A percentile compares a stretch with the other conserved stretches of the same genome.
Conservation (phyloP, 1,284 basidiomycete species). For the Limonomyces culmigenus region DNA sequence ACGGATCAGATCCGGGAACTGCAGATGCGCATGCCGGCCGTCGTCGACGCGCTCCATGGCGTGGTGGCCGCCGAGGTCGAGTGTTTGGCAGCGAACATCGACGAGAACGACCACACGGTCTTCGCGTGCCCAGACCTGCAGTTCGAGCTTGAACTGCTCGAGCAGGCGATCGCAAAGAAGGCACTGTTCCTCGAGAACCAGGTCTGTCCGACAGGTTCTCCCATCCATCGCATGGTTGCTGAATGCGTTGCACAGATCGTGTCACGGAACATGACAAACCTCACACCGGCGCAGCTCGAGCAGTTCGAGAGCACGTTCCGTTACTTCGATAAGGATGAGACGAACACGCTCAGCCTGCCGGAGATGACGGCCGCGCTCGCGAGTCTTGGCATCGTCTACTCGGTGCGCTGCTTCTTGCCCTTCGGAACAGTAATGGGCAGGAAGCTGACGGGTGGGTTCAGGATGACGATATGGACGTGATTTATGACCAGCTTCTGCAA, state of each 20-base stretch:
- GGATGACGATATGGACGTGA: slow-evolving; percentile 79
- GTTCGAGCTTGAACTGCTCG: slow-evolving; percentile 78
- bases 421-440: neutral
- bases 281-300: slow-evolving; percentile 91
- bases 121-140: slow-evolving; percentile 82
- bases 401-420: slow-evolving; percentile 28
- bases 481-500: slow-evolving; percentile 70
- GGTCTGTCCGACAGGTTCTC: slow-evolving; percentile 21
- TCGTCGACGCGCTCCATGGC: slow-evolving; percentile 35
- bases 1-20: slow-evolving; percentile 35
- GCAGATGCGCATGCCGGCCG: slow-evolving; percentile 43
- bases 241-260: slow-evolving; percentile 35
- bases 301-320: slow-evolving; percentile 97
- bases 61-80: slow-evolving; percentile 55
- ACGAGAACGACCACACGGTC: slow-evolving; percentile 94
- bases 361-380: slow-evolving; percentile 91
- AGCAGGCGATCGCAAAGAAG: slow-evolving; percentile 76
- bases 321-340: slow-evolving; percentile 90
- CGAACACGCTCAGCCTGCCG: slow-evolving; percentile 71
- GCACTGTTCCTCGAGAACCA: slow-evolving; percentile 94
- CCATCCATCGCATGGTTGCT: neutral
- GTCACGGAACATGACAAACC: slow-evolving; percentile 77
- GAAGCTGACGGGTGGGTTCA: slow-evolving; percentile 12
- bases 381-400: slow-evolving; percentile 87
- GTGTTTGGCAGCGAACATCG: slow-evolving; percentile 83